These are phyloP conservation scores for Boletus edulis DNA, from an alignment of 768 basidiomycete genomes.

Conservation along the genomic window DNA sequence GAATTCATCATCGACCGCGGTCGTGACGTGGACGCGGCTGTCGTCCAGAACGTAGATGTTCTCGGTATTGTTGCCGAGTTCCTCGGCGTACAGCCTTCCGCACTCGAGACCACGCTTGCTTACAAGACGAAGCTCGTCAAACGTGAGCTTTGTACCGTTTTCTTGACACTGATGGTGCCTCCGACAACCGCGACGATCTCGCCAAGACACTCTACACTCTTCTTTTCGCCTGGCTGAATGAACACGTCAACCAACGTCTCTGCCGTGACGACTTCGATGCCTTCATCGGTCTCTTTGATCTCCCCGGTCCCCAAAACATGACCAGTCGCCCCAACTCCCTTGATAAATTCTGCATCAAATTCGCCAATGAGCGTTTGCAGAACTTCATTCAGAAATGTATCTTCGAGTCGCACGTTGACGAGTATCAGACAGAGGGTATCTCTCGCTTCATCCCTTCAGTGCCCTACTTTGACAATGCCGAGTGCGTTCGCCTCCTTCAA, in stretches of 20 bases:
- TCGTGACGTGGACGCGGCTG: constrained; percentile 89
- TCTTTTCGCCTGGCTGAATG: constrained; percentile 94
- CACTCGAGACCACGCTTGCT: constrained; percentile 77
- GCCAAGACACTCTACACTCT: constrained; percentile 92
- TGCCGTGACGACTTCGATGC: constrained; percentile 91
- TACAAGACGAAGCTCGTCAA: constrained; percentile 95
- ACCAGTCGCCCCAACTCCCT: constrained; percentile 86
- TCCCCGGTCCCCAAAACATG: constrained; percentile 92
- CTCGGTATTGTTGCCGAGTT: constrained; percentile 93
- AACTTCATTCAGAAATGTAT: constrained; percentile 63
- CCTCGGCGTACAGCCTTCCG: constrained; percentile 72
- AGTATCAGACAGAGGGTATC: constrained; percentile 84
- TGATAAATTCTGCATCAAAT: constrained; percentile 96
- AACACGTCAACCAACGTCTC: constrained; percentile 92
- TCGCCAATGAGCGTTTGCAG: constrained; percentile 90
- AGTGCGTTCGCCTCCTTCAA: constrained; percentile 68
- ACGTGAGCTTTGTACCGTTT: constrained; percentile 96
- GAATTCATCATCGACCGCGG: constrained; percentile 84
- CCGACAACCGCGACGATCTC: constrained; percentile 91
- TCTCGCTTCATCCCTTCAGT: constrained; percentile 63
- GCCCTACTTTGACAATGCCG: constrained; percentile 87
- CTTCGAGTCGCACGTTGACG: constrained; percentile 78
- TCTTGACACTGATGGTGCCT: constrained; percentile 90
- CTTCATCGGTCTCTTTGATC: constrained; percentile 91
- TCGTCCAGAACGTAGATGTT: constrained; percentile 82